Evolutionary conservation across 2,329 filamentous ascomycete species (phyloP), one percentile per base, ranked within the genome.

Genomic region (Scopulariopsis brevicaulis): DNA sequence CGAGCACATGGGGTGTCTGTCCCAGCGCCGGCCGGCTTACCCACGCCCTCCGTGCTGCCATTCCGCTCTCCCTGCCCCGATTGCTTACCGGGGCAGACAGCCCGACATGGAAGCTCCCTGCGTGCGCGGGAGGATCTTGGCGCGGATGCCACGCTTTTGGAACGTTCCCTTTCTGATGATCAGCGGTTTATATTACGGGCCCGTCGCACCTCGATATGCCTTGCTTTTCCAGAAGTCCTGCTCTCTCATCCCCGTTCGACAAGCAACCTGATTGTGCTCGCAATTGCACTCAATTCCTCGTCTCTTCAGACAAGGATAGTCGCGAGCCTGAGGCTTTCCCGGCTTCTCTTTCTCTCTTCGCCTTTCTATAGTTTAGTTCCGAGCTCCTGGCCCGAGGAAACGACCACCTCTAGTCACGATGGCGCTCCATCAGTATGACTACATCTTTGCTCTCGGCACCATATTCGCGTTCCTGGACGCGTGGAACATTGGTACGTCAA

Each of bases 391-490:
- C 35, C 54, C 54, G 54, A 46, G 22, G 25, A 35, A n/a, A 43
- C 54, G 54, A 40, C 11, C 43, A 50, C 24, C 43, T 22, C 14
- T 7, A 50, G 46, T 22, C 46, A 52, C 48, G 18, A 72, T 72
- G 70, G 63, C 70, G 58, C 68, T 83, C 56, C 72, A 74, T 60
- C 76, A 86, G 64, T 85, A 78, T 62, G 78, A 83, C 68, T 86
- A 85, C 66, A 73, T 86, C 60, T 81, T 86, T 62, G 83, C 81
- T 64, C 77, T 86, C 57, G 82, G 80, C 70, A 82, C 80, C 57
- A 77, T 86, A 60, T 86, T 86, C 68, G 81, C 83, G 59, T 81
- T 83, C 66, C 78, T 86, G 43, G 83, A 86, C 67, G 82, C 82
- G 56, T 86, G 80, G 79, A 86, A 85, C 66, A 85, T 84, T 62